phyloP scores from a whole-genome alignment of 2,329 filamentous ascomycete genomes.

The Alternaria ventricosa region DNA sequence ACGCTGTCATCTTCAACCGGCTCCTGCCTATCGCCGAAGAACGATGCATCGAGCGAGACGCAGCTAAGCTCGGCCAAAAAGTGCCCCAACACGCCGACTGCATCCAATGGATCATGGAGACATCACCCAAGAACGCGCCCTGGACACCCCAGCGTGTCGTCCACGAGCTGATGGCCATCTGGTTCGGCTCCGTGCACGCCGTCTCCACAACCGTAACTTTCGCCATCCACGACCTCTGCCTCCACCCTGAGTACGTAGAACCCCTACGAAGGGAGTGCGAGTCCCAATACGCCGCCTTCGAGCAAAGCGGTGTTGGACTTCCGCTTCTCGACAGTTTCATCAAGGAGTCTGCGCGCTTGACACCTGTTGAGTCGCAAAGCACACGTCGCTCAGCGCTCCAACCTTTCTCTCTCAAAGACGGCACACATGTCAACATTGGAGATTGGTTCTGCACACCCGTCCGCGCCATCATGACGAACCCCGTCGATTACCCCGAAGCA shows the following conservation, averaged over 20 bases:
- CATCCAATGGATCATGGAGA: slow-evolving; percentile 47
- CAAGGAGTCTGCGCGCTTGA: slow-evolving; percentile 26
- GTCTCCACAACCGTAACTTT: slow-evolving; percentile 27
- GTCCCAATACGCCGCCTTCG: slow-evolving; percentile 20
- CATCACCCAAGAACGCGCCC: slow-evolving; percentile 27
- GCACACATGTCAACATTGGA: slow-evolving; percentile 18
- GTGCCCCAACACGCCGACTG: slow-evolving; percentile 26
- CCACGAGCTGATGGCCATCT: slow-evolving; percentile 44
- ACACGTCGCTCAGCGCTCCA: slow-evolving; percentile 22
- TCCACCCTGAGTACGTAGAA: slow-evolving; percentile 23
- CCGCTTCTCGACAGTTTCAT: slow-evolving; percentile 32
- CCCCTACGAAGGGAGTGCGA: slow-evolving; percentile 23
- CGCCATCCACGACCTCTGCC: slow-evolving; percentile 24
- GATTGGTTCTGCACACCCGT: slow-evolving; percentile 29
- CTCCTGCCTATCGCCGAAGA: slow-evolving; percentile 21
- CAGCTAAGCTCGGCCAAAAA: slow-evolving; percentile 15
- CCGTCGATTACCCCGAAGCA: slow-evolving; percentile 13
- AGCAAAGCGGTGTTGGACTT: slow-evolving; percentile 15
- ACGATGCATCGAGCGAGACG: slow-evolving; percentile 19
- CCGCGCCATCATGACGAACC: slow-evolving; percentile 21
- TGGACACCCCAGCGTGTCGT: slow-evolving; percentile 37
- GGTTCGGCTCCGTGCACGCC: slow-evolving; percentile 45
- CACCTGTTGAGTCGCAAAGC: slow-evolving; percentile 25
- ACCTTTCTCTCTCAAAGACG: slow-evolving; percentile 22
- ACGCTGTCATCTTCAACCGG: slow-evolving; percentile 20